Conservation (phyloP, 2,329 filamentous ascomycete genomes). For the Epichloe sibirici region DNA sequence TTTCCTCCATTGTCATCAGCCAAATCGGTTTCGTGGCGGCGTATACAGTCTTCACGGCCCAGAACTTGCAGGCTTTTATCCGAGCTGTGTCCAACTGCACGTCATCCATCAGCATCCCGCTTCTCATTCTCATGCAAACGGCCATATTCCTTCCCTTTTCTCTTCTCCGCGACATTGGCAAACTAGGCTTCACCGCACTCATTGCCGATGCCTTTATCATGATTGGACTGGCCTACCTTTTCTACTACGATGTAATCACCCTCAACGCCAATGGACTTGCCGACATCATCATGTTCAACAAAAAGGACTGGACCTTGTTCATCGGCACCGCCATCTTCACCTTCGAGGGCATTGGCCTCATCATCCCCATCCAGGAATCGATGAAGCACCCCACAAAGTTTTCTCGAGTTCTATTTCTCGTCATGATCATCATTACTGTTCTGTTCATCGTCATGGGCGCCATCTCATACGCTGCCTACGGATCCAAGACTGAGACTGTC, state of each 20-base stretch:
- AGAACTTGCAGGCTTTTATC: slow-evolving; percentile 92
- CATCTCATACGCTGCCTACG: slow-evolving; percentile 90
- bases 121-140: slow-evolving; percentile 89
- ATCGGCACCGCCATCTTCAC: slow-evolving; percentile 99
- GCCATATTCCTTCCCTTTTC: slow-evolving; percentile 90
- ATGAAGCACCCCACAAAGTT: slow-evolving; percentile 91
- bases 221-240: slow-evolving; percentile 81
- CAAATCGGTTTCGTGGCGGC: slow-evolving; percentile 92
- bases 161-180: slow-evolving; percentile 89
- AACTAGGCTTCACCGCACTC: slow-evolving; percentile 88
- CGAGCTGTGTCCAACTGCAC: slow-evolving; percentile 81
- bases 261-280: slow-evolving; percentile 63
- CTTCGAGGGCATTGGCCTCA: slow-evolving; percentile 92
- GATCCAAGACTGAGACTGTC: slow-evolving; percentile 89
- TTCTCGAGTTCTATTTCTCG: slow-evolving; percentile 70
- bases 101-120: slow-evolving; percentile 74
- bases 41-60: slow-evolving; percentile 93
- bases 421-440: slow-evolving; percentile 92
- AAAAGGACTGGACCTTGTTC: slow-evolving; percentile 91
- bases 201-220: slow-evolving; percentile 92
- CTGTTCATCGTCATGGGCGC: slow-evolving; percentile 87
- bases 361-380: slow-evolving; percentile 95
- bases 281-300: slow-evolving; percentile 85
- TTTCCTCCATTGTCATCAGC: slow-evolving; percentile 85
- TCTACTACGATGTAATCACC: slow-evolving; percentile 88